Evolutionary conservation across 2,329 filamentous ascomycete genomes (phyloP).

Genomic region (Grosmannia penicillata): DNA sequence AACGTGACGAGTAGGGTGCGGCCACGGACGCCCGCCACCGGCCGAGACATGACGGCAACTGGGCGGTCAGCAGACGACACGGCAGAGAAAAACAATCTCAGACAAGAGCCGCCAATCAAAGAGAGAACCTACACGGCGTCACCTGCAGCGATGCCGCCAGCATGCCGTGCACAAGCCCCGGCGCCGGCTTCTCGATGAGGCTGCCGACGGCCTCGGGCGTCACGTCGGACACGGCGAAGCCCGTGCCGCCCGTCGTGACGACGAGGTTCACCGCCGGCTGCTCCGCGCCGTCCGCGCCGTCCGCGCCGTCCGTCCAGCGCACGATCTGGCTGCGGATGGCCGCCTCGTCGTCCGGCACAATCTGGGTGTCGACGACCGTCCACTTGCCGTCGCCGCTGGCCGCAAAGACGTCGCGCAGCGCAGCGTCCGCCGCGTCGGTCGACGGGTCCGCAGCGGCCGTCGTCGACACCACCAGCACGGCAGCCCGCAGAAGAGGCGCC

Average conservation of each 20-base stretch:
- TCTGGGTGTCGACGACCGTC: conserved; percentile 52
- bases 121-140: conserved; percentile 60
- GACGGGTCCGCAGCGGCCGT: conserved; percentile 70
- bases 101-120: background rate
- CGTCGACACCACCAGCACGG: conserved; percentile 78
- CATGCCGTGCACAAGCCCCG: conserved; percentile 93
- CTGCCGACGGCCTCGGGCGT: conserved; percentile 84
- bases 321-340: conserved; percentile 63
- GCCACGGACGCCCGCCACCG: conserved; percentile 76
- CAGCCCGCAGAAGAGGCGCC: conserved; percentile 43
- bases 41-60: conserved; percentile 96
- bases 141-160: conserved; percentile 67
- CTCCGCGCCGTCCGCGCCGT: conserved; percentile 22
- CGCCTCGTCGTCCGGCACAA: conserved; percentile 62
- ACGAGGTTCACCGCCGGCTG: conserved; percentile 49
- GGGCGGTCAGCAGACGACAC: background rate
- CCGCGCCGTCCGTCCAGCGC: conserved; percentile 57
- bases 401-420: conserved; percentile 54
- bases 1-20: conserved; percentile 74
- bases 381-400: conserved; percentile 55
- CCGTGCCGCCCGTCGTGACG: conserved; percentile 82
- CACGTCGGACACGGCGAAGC: conserved; percentile 70
- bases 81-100: background rate
- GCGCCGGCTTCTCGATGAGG: conserved; percentile 70
- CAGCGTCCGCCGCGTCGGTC: conserved; percentile 57